Percentiles rank a stretch among this genome's conserved stretches.
These are phyloP conservation scores for Xylaria hypoxylon DNA, from an alignment of 2,329 filamentous ascomycete species.

Conservation along the genomic window DNA sequence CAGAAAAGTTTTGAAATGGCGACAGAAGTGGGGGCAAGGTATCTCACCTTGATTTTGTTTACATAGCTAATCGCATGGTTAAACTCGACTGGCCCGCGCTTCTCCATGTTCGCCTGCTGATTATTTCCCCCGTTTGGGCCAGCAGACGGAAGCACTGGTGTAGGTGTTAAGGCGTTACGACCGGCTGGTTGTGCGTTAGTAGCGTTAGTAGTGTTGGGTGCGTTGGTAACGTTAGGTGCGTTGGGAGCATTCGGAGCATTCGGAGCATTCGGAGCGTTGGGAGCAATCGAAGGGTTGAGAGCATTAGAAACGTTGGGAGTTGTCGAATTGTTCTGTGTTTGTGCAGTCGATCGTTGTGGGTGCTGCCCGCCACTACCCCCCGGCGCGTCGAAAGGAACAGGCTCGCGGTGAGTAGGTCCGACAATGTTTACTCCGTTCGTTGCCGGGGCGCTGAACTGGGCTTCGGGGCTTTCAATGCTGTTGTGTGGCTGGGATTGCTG, in stretches of 20 bases:
- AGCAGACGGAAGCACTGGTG: constrained; percentile 66
- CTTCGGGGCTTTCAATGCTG: constrained; percentile 72
- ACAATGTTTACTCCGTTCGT: constrained; percentile 64
- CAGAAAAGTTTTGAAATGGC: constrained; percentile 36
- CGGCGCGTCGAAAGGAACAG: constrained; percentile 50
- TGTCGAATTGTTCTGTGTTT: constrained; percentile 52
- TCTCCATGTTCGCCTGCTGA: constrained; percentile 76
- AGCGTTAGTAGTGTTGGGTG: constrained; percentile 47
- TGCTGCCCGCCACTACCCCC: constrained; percentile 46
- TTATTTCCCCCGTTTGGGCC: constrained; percentile 70
- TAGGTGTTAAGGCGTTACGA: constrained; percentile 69
- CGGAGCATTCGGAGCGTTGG: no score
- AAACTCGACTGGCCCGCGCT: constrained; percentile 95
- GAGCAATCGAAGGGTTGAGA: no score
- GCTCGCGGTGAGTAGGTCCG: constrained; percentile 55
- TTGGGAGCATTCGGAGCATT: no score
- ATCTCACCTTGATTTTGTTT: constrained; percentile 95
- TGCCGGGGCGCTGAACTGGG: constrained; percentile 68
- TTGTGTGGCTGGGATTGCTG: constrained; percentile 67
- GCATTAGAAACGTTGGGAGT: constrained; percentile 49
- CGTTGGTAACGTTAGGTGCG: no score
- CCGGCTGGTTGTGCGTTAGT: constrained; percentile 53
- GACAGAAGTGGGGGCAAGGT: constrained; percentile 40
- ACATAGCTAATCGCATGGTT: constrained; percentile 99
- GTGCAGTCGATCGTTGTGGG: constrained; percentile 51